Evolutionary conservation across 2,329 filamentous ascomycete species (phyloP).

Genomic region (Cladosporium sphaerospermum): DNA sequence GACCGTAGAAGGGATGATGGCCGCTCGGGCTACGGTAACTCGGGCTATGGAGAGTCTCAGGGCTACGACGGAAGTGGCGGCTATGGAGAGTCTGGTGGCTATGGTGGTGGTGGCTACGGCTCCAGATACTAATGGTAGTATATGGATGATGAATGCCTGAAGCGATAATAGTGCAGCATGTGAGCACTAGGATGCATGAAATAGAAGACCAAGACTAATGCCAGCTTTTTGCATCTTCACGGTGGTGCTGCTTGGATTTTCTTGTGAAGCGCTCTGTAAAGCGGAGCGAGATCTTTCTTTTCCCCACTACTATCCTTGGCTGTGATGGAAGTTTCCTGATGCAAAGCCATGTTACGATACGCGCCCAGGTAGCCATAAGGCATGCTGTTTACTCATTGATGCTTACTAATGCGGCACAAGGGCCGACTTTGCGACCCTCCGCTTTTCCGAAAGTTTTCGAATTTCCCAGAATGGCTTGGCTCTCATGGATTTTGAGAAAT

Average conservation of each 20-base stretch:
- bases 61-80: constrained; percentile 10
- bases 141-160: not conserved
- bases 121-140: constrained; percentile 1
- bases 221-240: no score
- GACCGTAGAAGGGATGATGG: constrained; percentile 7
- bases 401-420: no score
- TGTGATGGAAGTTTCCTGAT: no score
- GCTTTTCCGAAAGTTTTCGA: no score
- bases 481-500: no score
- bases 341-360: not conserved
- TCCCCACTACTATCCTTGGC: not conserved
- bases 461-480: no score
- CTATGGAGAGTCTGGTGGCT: not conserved
- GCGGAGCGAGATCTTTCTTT: not conserved
- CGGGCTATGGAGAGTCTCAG: constrained; percentile 9
- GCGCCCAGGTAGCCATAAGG: not conserved
- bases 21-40: constrained; percentile 6
- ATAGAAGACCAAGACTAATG: not conserved
- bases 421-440: no score
- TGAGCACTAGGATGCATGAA: not conserved
- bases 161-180: not conserved
- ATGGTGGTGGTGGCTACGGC: constrained; percentile 11
- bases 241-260: not conserved
- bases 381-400: not conserved
- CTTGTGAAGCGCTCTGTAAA: not conserved